Percentiles rank a stretch among this genome's conserved stretches.
Evolutionary conservation across 2,329 filamentous ascomycete species (phyloP).

Genomic region (Stylonectria norvegica): DNA sequence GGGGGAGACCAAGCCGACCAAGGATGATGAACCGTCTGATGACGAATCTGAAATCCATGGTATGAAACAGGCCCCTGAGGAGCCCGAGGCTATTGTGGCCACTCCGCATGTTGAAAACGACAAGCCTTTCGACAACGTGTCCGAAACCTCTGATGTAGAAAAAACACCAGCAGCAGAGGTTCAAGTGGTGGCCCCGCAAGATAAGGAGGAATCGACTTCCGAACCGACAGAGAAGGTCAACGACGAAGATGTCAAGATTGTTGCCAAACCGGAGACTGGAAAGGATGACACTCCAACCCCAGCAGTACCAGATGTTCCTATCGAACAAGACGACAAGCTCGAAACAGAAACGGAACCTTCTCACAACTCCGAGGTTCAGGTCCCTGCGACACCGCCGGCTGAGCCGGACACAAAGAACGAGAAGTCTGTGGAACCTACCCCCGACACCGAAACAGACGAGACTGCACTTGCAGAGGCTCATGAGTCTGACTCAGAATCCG

Average conservation of each 20-base stretch:
- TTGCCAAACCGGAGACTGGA: background rate
- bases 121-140: background rate
- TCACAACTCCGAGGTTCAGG: background rate
- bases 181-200: background rate
- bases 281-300: background rate
- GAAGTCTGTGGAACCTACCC: background rate
- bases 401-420: background rate
- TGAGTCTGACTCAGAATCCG: too few species aligned
- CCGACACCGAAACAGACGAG: background rate
- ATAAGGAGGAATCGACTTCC: background rate
- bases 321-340: background rate
- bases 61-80: too few species aligned
- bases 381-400: background rate
- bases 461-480: background rate
- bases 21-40: conserved; percentile 1
- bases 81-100: too few species aligned
- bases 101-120: background rate
- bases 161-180: background rate
- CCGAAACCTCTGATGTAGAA: background rate
- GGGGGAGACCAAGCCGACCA: too few species aligned
- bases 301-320: background rate
- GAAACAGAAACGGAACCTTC: background rate
- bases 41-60: background rate
- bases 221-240: background rate
- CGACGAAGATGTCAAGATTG: background rate